phyloP scores from a whole-genome alignment of 108 stramenopile species.

The Schizochytrium sp. region DNA sequence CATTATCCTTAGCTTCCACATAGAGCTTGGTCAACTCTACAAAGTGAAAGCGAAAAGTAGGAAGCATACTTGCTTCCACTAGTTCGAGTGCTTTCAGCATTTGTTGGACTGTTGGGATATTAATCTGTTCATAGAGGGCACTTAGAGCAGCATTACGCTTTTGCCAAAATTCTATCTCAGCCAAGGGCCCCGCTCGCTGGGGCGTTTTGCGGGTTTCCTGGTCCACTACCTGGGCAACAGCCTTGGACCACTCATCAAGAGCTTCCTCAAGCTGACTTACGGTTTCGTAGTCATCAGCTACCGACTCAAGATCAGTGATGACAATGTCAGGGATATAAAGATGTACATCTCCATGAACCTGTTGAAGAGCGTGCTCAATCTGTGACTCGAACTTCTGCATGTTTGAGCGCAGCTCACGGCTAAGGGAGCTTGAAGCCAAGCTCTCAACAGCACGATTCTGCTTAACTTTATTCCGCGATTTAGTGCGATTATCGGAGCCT shows the following conservation, averaged over 20 bases:
- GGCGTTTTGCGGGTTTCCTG: slow-evolving; percentile 65
- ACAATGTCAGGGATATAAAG: slow-evolving; percentile 74
- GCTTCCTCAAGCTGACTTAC: slow-evolving; percentile 72
- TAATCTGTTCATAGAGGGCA: slow-evolving; percentile 81
- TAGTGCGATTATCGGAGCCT: too few species aligned
- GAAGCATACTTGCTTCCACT: slow-evolving; percentile 74
- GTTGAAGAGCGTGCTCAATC: slow-evolving; percentile 72
- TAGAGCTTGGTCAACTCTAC: slow-evolving; percentile 75
- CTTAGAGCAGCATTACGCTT: slow-evolving; percentile 77
- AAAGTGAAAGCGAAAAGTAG: slow-evolving; percentile 72
- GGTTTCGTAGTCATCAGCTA: slow-evolving; percentile 70
- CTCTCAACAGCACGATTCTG: not conserved
- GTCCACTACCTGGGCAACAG: slow-evolving; percentile 71
- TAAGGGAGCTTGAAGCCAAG: not conserved
- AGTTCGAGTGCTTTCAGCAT: slow-evolving; percentile 76
- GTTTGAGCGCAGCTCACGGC: slow-evolving; percentile 71
- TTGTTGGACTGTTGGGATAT: slow-evolving; percentile 74
- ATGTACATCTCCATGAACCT: slow-evolving; percentile 76
- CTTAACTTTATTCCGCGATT: too few species aligned
- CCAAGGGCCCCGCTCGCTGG: slow-evolving; percentile 72
- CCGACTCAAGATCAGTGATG: slow-evolving; percentile 63
- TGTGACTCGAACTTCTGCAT: slow-evolving; percentile 73
- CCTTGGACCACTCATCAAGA: slow-evolving; percentile 74
- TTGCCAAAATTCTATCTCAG: slow-evolving; percentile 81
- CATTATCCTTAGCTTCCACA: slow-evolving; percentile 80